Percentiles rank a stretch among this genome's conserved stretches.
Evolutionary conservation across 129 eudicot genomes (phyloP).

Genomic region (Helianthus tuberosus): DNA sequence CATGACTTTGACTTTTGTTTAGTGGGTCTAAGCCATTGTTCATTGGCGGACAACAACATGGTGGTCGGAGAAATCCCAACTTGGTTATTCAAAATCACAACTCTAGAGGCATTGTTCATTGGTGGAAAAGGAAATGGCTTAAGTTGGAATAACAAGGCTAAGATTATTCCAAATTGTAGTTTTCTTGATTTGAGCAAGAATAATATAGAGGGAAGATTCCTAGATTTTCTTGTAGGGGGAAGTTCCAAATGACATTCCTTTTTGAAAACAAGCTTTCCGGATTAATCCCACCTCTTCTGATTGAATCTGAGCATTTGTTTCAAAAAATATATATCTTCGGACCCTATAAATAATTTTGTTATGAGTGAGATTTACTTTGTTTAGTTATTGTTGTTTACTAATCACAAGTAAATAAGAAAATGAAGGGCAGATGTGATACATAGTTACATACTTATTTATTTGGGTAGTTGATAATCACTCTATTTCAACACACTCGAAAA

Average conservation of each 20-base stretch:
- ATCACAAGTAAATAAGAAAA: too few species aligned
- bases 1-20: too few species aligned
- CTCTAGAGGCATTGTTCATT: constrained; percentile 36
- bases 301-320: constrained; percentile 32
- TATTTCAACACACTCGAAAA: too few species aligned
- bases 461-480: too few species aligned
- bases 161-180: constrained; percentile 45
- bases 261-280: constrained; percentile 50
- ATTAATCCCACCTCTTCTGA: constrained; percentile 43
- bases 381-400: too few species aligned
- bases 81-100: constrained; percentile 41
- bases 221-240: constrained; percentile 50
- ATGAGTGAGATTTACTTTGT: too few species aligned
- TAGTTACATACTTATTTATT: too few species aligned
- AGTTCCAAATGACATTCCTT: constrained; percentile 40
- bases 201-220: constrained; percentile 47
- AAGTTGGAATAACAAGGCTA: constrained; percentile 45
- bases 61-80: constrained; percentile 52
- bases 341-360: too few species aligned
- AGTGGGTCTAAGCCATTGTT: too few species aligned
- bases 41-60: constrained; percentile 23
- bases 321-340: too few species aligned
- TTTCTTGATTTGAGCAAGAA: too few species aligned
- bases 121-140: constrained; percentile 46
- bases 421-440: too few species aligned